Conservation (phyloP, 129 eudicot species). For the Flaveria linearis region DNA sequence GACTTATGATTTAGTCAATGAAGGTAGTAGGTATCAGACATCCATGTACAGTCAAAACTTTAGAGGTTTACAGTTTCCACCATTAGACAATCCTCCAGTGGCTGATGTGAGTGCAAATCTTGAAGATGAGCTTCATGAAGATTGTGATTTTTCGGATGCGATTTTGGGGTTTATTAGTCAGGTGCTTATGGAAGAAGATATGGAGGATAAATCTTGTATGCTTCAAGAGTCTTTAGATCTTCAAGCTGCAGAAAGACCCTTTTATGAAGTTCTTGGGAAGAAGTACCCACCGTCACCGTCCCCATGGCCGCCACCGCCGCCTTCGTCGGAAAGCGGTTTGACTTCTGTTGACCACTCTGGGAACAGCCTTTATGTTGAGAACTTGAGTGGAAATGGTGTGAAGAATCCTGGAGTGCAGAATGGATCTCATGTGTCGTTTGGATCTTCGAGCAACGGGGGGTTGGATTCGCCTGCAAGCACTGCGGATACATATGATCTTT, state of each 20-base stretch:
- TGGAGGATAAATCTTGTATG: conserved; percentile 57
- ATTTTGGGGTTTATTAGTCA: conserved; percentile 56
- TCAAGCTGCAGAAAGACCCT: conserved; percentile 72
- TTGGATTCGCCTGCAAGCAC: conserved; percentile 55
- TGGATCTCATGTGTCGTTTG: conserved; percentile 27
- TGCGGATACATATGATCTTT: conserved; percentile 44
- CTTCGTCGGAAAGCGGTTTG: conserved; percentile 32
- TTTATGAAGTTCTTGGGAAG: conserved; percentile 62
- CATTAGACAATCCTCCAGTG: conserved; percentile 27
- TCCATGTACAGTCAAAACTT: conserved; percentile 37
- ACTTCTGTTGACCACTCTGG: conserved; percentile 35
- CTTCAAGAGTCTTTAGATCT: conserved; percentile 62
- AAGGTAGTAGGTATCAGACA: conserved; percentile 31
- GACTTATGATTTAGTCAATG: conserved; percentile 40
- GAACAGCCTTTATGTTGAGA: conserved; percentile 10
- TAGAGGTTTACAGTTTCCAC: conserved; percentile 43
- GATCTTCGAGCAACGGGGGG: conserved; percentile 45
- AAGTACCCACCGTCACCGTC: conserved; percentile 64
- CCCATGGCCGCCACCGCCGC: conserved; percentile 37
- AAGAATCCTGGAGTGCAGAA: conserved; percentile 30
- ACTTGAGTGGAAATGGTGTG: conserved; percentile 4
- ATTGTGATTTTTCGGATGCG: conserved; percentile 69
- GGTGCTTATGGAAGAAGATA: conserved; percentile 71
- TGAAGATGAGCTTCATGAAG: conserved; percentile 66
- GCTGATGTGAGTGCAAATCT: conserved; percentile 30